phyloP scores from a whole-genome alignment of 352 stramenopile genomes.

The Discostella stelligera region DNA sequence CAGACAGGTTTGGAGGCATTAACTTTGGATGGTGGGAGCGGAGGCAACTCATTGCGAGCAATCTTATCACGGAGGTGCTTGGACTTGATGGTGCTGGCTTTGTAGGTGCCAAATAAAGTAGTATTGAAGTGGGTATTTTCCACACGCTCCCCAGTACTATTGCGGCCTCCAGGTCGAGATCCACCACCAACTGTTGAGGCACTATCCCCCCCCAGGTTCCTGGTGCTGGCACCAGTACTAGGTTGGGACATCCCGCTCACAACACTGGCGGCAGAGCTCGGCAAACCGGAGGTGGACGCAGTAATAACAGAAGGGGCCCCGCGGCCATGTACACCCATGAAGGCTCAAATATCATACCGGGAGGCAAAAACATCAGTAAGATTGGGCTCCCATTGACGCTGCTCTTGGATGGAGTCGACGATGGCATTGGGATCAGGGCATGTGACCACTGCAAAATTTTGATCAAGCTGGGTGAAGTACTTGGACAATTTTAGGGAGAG shows the following conservation, averaged over 20 bases:
- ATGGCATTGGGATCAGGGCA: neutral
- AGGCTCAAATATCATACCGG: neutral
- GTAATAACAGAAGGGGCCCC: neutral
- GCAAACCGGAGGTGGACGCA: neutral
- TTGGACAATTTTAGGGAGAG: neutral
- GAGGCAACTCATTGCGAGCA: neutral
- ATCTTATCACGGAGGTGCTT: conserved; percentile 3
- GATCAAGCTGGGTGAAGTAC: neutral
- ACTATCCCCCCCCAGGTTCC: too few relatives aligned
- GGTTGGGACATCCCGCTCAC: neutral
- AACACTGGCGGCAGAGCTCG: neutral
- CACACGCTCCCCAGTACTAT: neutral
- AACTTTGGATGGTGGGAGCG: conserved; percentile 5
- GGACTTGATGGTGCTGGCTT: neutral
- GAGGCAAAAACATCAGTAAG: neutral
- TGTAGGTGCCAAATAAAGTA: neutral
- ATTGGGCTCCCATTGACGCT: neutral
- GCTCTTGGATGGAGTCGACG: neutral
- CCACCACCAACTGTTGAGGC: too few relatives aligned
- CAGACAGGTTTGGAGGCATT: neutral
- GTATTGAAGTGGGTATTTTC: neutral
- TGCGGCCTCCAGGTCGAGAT: neutral
- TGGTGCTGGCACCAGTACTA: too few relatives aligned
- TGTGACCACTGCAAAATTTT: neutral
- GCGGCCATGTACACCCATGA: neutral